A percentile compares a stretch with the other conserved stretches of the same genome.
These are phyloP conservation scores for Monosporascus sp. DNA, from an alignment of 2,329 filamentous ascomycete species.

Conservation along the genomic window DNA sequence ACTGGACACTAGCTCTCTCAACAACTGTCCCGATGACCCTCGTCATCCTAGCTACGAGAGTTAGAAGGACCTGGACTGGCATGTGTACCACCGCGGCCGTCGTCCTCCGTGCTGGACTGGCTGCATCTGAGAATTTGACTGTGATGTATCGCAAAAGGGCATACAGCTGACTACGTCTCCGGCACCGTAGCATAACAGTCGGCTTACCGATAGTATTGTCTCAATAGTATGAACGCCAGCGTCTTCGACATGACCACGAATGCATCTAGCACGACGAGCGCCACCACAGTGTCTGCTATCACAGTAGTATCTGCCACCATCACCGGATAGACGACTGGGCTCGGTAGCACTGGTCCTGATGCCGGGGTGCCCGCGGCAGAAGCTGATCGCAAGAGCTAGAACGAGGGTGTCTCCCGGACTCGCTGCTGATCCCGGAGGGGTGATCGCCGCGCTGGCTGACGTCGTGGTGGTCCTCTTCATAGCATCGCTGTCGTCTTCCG, in stretches of 20 bases:
- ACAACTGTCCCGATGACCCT: constrained; percentile 53
- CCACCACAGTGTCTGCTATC: constrained; percentile 1
- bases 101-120: background rate
- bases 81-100: constrained; percentile 1
- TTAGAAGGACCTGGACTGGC: constrained; percentile 25
- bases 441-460: constrained; percentile 22
- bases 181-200: background rate
- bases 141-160: background rate
- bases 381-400: background rate
- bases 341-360: background rate
- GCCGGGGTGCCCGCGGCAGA: constrained; percentile 1
- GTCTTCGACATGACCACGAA: constrained; percentile 18
- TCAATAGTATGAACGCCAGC: constrained; percentile 21
- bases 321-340: background rate
- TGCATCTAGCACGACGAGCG: constrained; percentile 4
- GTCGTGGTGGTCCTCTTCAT: constrained; percentile 20
- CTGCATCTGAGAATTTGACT: background rate
- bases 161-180: background rate
- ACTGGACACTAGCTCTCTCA: constrained; percentile 47
- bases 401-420: constrained; percentile 3
- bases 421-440: constrained; percentile 7
- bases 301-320: background rate
- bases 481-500: background rate
- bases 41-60: constrained; percentile 15
- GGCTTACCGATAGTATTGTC: background rate